phyloP scores from a whole-genome alignment of 257 asterid species.

The Rauvolfia tetraphylla region DNA sequence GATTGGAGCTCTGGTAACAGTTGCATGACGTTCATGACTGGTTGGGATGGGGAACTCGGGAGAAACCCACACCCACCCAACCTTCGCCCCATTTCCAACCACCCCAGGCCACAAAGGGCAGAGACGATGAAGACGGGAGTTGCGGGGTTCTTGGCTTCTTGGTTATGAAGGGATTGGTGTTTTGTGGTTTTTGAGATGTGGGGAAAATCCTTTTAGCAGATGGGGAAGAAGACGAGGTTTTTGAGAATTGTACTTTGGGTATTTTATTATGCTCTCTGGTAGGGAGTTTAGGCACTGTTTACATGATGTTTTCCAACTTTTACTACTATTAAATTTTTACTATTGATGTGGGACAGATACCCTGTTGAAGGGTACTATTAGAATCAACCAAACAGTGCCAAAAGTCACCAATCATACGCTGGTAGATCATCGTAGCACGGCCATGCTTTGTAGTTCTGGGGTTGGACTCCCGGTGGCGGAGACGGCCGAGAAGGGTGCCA shows the following conservation, averaged over 20 bases:
- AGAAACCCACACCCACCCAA: background rate
- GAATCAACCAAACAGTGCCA: background rate
- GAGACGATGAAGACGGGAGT: background rate
- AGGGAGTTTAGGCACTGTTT: slow-evolving; percentile 14
- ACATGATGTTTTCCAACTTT: background rate
- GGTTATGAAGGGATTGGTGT: background rate
- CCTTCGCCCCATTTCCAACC: no score
- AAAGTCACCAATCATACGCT: background rate
- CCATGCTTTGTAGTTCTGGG: background rate
- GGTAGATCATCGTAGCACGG: slow-evolving; percentile 13
- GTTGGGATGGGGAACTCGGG: background rate
- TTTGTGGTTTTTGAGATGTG: background rate
- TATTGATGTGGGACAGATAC: background rate
- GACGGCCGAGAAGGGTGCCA: no score
- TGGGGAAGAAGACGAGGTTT: slow-evolving; percentile 16
- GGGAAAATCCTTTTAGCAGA: slow-evolving; percentile 11
- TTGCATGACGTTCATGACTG: slow-evolving; percentile 12
- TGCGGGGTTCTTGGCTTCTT: no score
- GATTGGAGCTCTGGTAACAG: slow-evolving; percentile 3
- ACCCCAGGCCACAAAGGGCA: background rate
- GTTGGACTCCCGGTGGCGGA: background rate
- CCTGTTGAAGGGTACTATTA: background rate
- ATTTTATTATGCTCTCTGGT: slow-evolving; percentile 4
- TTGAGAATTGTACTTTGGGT: slow-evolving; percentile 15
- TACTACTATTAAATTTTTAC: background rate